phyloP scores from a whole-genome alignment of 306 rosid genomes.

The Rubus parviflorus region DNA sequence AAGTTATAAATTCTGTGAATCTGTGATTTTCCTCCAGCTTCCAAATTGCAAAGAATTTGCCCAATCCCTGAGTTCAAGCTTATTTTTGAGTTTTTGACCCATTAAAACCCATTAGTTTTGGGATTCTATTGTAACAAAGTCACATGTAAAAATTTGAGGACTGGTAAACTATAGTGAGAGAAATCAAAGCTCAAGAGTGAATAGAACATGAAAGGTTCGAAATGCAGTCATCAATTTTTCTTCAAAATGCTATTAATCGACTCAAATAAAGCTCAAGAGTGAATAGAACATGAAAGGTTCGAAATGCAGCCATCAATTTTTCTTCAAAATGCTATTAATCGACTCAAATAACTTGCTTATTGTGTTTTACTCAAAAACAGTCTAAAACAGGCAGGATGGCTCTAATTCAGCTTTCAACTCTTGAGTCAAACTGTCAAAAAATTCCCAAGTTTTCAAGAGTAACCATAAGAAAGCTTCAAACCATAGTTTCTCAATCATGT shows the following conservation, averaged over 20 bases:
- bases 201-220: background rate
- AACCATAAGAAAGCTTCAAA: background rate
- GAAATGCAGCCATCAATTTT: background rate
- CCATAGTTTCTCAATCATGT: background rate
- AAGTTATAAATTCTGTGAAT: background rate
- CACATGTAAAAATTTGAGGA: background rate
- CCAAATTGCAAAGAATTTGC: background rate
- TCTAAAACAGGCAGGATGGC: background rate
- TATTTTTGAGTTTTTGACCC: background rate
- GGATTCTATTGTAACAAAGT: background rate
- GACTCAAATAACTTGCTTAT: background rate
- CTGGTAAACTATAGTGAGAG: background rate
- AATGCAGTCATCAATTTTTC: background rate
- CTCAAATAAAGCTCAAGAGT: background rate
- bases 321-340: background rate
- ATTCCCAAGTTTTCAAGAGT: background rate
- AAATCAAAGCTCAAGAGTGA: background rate
- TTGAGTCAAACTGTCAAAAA: background rate
- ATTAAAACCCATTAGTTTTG: background rate
- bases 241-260: background rate
- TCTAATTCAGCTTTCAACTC: too few species aligned
- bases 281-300: background rate
- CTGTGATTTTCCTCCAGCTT: background rate
- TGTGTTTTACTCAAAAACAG: background rate
- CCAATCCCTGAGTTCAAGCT: background rate